These are phyloP conservation scores for Hymenoscyphus occultus DNA, from an alignment of 2,329 filamentous ascomycete genomes.

Conservation along the genomic window DNA sequence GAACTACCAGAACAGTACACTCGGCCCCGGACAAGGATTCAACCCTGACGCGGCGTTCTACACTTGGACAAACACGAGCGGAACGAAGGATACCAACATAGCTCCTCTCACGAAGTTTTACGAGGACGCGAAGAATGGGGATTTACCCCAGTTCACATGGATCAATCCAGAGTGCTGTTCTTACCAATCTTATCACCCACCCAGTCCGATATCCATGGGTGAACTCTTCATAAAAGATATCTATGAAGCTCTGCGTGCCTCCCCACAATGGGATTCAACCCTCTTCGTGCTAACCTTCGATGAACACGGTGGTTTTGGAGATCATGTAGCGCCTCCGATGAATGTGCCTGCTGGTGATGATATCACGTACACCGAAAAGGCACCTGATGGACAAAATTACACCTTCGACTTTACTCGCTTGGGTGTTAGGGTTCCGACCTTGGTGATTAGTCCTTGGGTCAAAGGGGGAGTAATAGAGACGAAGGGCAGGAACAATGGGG, in stretches of 20 bases:
- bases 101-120: constrained; percentile 43
- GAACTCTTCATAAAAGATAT: constrained; percentile 46
- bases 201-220: constrained; percentile 43
- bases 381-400: constrained; percentile 37
- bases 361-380: constrained; percentile 38
- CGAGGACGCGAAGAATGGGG: constrained; percentile 43
- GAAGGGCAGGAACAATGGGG: constrained; percentile 37
- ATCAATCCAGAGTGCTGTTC: constrained; percentile 51
- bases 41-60: constrained; percentile 45
- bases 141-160: constrained; percentile 45
- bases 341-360: constrained; percentile 40
- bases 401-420: constrained; percentile 43
- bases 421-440: constrained; percentile 44
- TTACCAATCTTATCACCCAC: constrained; percentile 47
- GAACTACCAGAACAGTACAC: constrained; percentile 46
- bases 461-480: constrained; percentile 42
- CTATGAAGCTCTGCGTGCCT: constrained; percentile 44
- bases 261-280: constrained; percentile 46
- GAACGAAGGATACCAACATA: constrained; percentile 37
- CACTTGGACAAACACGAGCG: constrained; percentile 40
- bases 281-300: constrained; percentile 48
- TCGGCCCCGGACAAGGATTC: constrained; percentile 36
- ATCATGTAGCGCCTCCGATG: constrained; percentile 44
- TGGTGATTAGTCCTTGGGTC: constrained; percentile 46
- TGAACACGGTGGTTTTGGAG: constrained; percentile 47